phyloP scores from a whole-genome alignment of 768 basidiomycete species.

The Lactifluus pinguis region DNA sequence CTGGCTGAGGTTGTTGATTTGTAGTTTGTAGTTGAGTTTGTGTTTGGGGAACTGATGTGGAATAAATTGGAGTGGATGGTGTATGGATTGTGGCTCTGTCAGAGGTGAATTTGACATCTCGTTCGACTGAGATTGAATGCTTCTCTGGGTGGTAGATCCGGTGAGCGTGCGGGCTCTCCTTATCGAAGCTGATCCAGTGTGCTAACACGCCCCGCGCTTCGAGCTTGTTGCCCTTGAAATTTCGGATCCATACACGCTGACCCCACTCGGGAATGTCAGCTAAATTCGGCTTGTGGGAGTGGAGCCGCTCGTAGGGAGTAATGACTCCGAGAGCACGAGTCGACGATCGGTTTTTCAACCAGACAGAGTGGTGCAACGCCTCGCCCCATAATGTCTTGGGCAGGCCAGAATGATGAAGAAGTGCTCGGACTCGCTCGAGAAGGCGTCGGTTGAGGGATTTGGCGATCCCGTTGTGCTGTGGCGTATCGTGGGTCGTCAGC shows the following conservation, averaged over 20 bases:
- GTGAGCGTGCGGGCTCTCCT: neutral
- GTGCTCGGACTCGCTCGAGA: neutral
- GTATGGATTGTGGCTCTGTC: too few species aligned
- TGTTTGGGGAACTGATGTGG: too few species aligned
- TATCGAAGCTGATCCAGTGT: neutral
- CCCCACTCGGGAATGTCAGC: too few species aligned
- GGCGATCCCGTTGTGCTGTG: neutral
- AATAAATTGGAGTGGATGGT: too few species aligned
- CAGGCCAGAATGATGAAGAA: too few species aligned
- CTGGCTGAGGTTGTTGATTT: too few species aligned
- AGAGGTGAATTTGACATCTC: neutral
- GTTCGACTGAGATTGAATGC: conserved; percentile 2
- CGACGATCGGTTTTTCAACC: neutral
- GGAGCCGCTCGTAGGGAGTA: neutral
- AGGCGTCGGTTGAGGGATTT: neutral
- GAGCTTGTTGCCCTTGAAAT: too few species aligned
- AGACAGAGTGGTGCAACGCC: neutral
- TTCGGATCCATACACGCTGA: too few species aligned
- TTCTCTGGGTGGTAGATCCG: neutral
- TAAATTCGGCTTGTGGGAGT: neutral
- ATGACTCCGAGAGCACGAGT: neutral
- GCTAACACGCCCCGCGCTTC: neutral
- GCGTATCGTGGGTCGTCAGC: neutral
- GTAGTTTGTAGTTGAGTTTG: too few species aligned
- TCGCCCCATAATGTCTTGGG: too few species aligned